Evolutionary conservation across 345 rosid genomes (phyloP).

Genomic region (Citrus reticulata): DNA sequence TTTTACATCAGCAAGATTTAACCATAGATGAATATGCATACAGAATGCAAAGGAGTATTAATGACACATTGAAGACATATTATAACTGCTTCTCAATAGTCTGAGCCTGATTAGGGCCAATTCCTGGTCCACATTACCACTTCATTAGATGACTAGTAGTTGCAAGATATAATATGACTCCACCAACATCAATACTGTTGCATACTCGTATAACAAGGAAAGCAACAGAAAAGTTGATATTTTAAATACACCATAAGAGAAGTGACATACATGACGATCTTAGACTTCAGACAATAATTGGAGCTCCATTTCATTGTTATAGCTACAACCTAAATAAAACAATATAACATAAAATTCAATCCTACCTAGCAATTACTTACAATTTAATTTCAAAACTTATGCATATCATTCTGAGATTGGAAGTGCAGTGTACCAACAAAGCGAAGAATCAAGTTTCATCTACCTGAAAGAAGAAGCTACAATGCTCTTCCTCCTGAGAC

Average conservation of each 20-base stretch:
- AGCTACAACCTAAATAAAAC: neutral
- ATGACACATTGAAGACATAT: neutral
- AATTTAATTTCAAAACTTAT: neutral
- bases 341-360: too few relatives aligned
- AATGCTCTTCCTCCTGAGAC: constrained; percentile 90
- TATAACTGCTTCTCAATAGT: neutral
- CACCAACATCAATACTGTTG: neutral
- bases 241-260: neutral
- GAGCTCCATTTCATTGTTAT: neutral
- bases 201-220: neutral
- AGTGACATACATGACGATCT: neutral
- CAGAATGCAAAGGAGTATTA: neutral
- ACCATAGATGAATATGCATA: neutral
- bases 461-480: constrained; percentile 62
- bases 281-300: neutral
- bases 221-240: neutral
- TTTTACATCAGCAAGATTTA: neutral
- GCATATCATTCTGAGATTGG: neutral
- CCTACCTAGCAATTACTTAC: neutral
- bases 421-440: neutral
- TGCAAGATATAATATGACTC: neutral
- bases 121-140: neutral
- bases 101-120: neutral
- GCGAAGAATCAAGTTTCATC: neutral
- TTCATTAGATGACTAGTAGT: neutral